Percentiles rank a stretch among this genome's conserved stretches.
These are phyloP conservation scores for Globisporangium megalacanthum DNA, from an alignment of 352 stramenopile genomes.

Conservation along the genomic window DNA sequence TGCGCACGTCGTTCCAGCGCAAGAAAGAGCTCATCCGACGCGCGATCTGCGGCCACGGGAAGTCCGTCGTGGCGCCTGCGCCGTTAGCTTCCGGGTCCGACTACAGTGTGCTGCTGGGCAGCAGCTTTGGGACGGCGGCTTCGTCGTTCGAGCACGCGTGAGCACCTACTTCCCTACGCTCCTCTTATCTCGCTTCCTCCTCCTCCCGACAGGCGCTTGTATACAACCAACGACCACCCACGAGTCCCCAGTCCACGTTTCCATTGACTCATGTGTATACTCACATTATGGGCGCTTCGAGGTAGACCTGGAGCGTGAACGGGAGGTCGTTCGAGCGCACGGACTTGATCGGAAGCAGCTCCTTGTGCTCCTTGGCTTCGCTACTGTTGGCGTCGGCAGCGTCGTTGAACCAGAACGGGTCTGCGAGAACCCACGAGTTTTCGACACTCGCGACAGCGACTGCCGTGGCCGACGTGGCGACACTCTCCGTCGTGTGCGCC, in stretches of 20 bases:
- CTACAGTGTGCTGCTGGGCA: conserved; percentile 8
- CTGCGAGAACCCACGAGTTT: conserved; percentile 70
- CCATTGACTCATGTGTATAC: no score
- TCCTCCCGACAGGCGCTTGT: no score
- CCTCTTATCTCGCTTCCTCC: no score
- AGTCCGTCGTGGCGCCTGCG: conserved; percentile 18
- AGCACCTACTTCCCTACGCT: background rate
- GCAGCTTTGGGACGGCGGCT: conserved; percentile 15
- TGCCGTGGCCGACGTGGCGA: conserved; percentile 20
- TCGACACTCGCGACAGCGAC: conserved; percentile 30
- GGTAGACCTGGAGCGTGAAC: conserved; percentile 60
- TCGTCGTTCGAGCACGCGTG: conserved; percentile 13
- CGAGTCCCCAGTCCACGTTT: no score
- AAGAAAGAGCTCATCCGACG: conserved; percentile 84
- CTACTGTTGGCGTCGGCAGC: conserved; percentile 12
- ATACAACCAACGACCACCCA: no score
- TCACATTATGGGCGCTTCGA: conserved; percentile 20
- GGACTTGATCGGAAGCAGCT: conserved; percentile 38
- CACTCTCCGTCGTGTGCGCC: conserved; percentile 52
- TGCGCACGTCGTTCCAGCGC: conserved; percentile 75
- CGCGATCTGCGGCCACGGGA: conserved; percentile 71
- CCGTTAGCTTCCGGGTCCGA: conserved; percentile 13
- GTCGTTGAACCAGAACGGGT: conserved; percentile 44
- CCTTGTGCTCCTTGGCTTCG: conserved; percentile 10
- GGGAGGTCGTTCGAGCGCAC: conserved; percentile 29